Percentiles rank a stretch among this genome's conserved stretches.
phyloP scores from a whole-genome alignment of 257 asterid species.

The Solanum virginianum region DNA sequence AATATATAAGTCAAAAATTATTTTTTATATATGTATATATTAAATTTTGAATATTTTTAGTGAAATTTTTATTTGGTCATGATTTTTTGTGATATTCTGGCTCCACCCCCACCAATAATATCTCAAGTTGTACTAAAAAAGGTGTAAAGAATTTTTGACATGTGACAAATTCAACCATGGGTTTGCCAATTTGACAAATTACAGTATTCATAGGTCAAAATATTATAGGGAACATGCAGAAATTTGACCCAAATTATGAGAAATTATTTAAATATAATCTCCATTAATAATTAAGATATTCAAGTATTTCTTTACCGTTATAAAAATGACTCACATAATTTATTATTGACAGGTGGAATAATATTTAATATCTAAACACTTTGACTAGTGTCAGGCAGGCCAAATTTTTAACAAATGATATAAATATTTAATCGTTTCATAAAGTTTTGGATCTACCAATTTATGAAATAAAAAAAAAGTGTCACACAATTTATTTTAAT shows the following conservation, averaged over 20 bases:
- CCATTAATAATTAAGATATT: neutral
- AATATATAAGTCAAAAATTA: too few species aligned
- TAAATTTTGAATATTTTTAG: too few species aligned
- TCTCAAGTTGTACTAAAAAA: neutral
- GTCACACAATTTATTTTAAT: neutral
- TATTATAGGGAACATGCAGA: neutral
- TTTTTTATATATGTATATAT: too few species aligned
- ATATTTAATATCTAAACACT: neutral
- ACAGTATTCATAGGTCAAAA: neutral
- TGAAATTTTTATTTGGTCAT: too few species aligned
- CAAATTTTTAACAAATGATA: neutral
- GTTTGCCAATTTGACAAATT: too few species aligned
- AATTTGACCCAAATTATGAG: neutral
- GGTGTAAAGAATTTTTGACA: neutral
- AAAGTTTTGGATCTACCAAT: neutral
- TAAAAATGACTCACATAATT: neutral
- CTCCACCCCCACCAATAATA: too few species aligned
- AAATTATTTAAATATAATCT: neutral
- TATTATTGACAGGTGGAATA: neutral
- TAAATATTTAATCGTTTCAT: neutral
- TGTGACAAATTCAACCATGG: neutral
- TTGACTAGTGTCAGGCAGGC: neutral
- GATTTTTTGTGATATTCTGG: too few species aligned
- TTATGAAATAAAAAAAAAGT: too few species aligned
- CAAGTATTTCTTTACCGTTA: neutral